Evolutionary conservation across 140 eudicot species (phyloP).

Genomic region (Oenanthe javanica): DNA sequence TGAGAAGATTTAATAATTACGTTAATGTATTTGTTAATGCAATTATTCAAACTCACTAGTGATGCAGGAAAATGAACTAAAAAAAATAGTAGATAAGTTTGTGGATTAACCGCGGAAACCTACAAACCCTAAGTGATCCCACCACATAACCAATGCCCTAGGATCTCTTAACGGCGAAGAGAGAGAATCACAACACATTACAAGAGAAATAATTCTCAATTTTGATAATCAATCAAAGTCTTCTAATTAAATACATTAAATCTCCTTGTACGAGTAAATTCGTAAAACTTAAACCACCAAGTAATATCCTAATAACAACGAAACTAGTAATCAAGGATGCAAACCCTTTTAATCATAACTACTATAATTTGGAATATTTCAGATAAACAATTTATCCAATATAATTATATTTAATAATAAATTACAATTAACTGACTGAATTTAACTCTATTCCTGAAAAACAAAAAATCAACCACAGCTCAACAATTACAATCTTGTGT

Average conservation of each 20-base stretch:
- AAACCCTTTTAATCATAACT: background rate
- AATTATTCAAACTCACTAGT: background rate
- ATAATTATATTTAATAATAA: background rate
- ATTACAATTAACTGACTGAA: background rate
- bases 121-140: background rate
- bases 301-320: background rate
- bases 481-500: background rate
- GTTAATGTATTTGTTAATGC: background rate
- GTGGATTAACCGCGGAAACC: background rate
- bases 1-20: background rate
- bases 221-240: background rate
- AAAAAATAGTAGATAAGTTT: background rate
- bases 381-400: background rate
- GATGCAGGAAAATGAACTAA: background rate
- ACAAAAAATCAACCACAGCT: background rate
- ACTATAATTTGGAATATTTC: background rate
- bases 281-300: background rate
- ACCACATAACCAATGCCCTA: background rate
- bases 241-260: background rate
- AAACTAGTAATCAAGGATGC: background rate
- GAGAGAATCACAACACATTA: background rate
- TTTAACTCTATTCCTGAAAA: background rate
- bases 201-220: background rate
- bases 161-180: background rate
- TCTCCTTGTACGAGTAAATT: background rate